Percentiles rank a stretch among this genome's conserved stretches.
Evolutionary conservation across 164 flowering plant genomes (phyloP).

Genomic region (Saururus chinensis): DNA sequence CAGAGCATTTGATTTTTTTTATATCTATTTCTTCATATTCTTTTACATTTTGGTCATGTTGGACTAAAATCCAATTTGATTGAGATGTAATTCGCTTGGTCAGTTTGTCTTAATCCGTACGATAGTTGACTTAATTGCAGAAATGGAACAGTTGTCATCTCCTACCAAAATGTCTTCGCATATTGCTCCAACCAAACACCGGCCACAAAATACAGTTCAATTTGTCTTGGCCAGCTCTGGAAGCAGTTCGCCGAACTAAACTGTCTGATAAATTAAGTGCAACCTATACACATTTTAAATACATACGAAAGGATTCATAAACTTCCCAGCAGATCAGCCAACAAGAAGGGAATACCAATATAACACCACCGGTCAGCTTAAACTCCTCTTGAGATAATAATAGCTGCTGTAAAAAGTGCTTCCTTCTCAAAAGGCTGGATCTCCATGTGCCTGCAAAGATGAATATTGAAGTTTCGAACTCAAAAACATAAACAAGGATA

Average conservation of each 20-base stretch:
- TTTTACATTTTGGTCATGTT: background rate
- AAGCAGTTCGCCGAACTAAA: too few relatives aligned
- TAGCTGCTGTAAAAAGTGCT: constrained; percentile 59
- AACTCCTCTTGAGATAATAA: background rate
- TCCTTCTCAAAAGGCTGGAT: constrained; percentile 38
- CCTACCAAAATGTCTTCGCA: background rate
- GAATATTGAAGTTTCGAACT: too few relatives aligned
- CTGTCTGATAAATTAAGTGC: too few relatives aligned
- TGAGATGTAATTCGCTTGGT: too few relatives aligned
- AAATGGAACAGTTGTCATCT: background rate
- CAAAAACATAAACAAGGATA: too few relatives aligned
- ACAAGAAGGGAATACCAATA: background rate
- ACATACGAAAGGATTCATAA: too few relatives aligned
- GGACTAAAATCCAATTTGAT: background rate
- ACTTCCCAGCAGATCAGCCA: too few relatives aligned
- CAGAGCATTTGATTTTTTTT: constrained; percentile 2
- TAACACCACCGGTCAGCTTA: background rate
- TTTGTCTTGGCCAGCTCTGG: too few relatives aligned
- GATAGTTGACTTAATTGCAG: background rate
- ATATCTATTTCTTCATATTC: background rate
- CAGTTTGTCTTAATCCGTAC: background rate
- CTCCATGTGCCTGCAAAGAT: constrained; percentile 36
- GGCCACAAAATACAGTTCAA: too few relatives aligned
- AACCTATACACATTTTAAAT: too few relatives aligned
- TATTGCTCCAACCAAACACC: too few relatives aligned